Evolutionary conservation across 495 filamentous ascomycete genomes (phyloP).

Genomic region (Lasiosphaeria ovina): DNA sequence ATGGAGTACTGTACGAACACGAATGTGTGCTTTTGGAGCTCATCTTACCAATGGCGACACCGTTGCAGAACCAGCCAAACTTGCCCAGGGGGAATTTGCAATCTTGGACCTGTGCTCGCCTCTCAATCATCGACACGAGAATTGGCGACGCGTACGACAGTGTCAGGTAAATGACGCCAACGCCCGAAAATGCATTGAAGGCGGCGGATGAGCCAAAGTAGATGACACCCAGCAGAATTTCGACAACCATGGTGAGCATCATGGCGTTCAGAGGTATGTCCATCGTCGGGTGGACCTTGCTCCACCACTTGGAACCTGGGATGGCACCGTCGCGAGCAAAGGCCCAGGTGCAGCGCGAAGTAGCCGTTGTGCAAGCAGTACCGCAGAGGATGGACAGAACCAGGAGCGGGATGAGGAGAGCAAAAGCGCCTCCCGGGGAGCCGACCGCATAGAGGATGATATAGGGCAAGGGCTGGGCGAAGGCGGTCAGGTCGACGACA

Average conservation of each 20-base stretch:
- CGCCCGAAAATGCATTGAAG: conserved; percentile 61
- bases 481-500: conserved; percentile 40
- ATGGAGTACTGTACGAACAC: conserved; percentile 14
- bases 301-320: conserved; percentile 56
- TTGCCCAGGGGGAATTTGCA: conserved; percentile 56
- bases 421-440: conserved; percentile 45
- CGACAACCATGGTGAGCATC: conserved; percentile 48
- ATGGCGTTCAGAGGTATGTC: conserved; percentile 53
- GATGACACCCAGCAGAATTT: conserved; percentile 48
- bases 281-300: conserved; percentile 41
- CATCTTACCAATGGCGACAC: conserved; percentile 53
- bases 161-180: conserved; percentile 60
- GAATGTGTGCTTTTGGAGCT: not conserved
- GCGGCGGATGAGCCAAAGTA: conserved; percentile 53
- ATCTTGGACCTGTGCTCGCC: conserved; percentile 48
- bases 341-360: conserved; percentile 59
- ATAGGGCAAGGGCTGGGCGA: conserved; percentile 44
- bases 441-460: conserved; percentile 49
- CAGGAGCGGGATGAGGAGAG: conserved; percentile 47
- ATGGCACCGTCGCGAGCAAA: conserved; percentile 58
- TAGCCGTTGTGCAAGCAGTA: conserved; percentile 59
- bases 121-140: conserved; percentile 50
- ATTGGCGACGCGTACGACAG: conserved; percentile 60
- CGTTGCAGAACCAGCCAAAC: conserved; percentile 56
- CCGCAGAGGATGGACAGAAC: conserved; percentile 57